A percentile compares a stretch with the other conserved stretches of the same genome.
Evolutionary conservation across 2,329 filamentous ascomycete species (phyloP).

Genomic region (Zymoseptoria ardabiliae): DNA sequence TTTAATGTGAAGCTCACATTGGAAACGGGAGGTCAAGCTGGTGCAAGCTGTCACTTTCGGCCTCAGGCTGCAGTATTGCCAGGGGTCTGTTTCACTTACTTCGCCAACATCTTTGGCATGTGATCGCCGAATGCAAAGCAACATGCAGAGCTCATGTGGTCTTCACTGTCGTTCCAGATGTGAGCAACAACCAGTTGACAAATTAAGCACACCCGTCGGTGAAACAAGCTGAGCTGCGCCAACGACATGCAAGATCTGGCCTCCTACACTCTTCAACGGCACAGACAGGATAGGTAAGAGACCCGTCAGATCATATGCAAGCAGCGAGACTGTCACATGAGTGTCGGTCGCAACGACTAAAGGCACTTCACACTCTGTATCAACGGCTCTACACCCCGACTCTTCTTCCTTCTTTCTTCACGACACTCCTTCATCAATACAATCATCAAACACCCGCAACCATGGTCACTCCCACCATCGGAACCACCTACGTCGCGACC

Average conservation of each 20-base stretch:
- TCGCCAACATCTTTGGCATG: not conserved
- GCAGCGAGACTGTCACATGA: no score
- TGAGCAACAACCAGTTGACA: no score
- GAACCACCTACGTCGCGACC: slow-evolving; percentile 11
- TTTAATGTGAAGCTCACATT: not conserved
- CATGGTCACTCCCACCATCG: not conserved
- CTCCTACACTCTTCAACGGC: no score
- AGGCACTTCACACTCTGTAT: no score
- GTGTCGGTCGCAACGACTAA: no score
- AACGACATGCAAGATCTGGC: no score
- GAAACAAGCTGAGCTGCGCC: no score
- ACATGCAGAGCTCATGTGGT: not conserved
- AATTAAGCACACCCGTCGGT: no score
- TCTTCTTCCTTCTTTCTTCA: not conserved
- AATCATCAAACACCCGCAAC: not conserved
- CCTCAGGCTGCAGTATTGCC: not conserved
- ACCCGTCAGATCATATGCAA: no score
- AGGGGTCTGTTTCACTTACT: not conserved
- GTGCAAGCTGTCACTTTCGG: not conserved
- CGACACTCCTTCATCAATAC: not conserved
- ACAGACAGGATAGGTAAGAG: no score
- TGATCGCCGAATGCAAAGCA: not conserved
- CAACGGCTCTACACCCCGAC: not conserved
- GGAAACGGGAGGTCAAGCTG: not conserved
- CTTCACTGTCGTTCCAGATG: no score